phyloP scores from a whole-genome alignment of 768 basidiomycete genomes.

The Hygrophorus pudorinus region DNA sequence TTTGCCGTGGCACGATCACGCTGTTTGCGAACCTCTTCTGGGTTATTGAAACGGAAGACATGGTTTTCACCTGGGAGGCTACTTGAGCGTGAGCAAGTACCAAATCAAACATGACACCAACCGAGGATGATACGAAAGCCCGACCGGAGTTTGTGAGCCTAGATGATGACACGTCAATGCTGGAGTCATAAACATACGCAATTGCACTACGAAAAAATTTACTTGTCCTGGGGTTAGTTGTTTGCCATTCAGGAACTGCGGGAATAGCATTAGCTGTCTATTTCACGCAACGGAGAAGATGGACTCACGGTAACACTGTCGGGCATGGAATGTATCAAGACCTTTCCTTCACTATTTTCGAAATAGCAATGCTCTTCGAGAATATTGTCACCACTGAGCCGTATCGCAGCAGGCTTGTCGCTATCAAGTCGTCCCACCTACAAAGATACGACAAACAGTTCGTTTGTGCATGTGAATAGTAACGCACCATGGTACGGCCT shows the following conservation, averaged over 20 bases:
- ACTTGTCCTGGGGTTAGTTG: constrained; percentile 73
- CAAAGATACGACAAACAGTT: neutral
- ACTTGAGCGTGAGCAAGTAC: constrained; percentile 9
- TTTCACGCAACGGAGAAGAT: constrained; percentile 3
- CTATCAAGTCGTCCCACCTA: constrained; percentile 87
- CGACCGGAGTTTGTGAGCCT: constrained; percentile 80
- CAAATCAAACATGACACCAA: constrained; percentile 24
- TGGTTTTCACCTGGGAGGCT: constrained; percentile 72
- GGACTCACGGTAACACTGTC: constrained; percentile 72
- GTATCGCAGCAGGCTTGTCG: constrained; percentile 74
- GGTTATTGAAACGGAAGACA: constrained; percentile 95
- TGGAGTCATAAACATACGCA: neutral
- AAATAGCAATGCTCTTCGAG: constrained; percentile 89
- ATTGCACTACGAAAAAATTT: constrained; percentile 25
- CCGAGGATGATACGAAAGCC: constrained; percentile 96
- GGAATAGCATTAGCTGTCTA: neutral
- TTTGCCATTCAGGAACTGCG: constrained; percentile 89
- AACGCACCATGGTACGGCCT: constrained; percentile 14
- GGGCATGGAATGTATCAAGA: constrained; percentile 68
- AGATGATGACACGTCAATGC: constrained; percentile 6
- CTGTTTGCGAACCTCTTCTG: constrained; percentile 87
- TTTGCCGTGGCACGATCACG: constrained; percentile 72
- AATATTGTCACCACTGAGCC: constrained; percentile 88
- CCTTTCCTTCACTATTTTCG: constrained; percentile 77
- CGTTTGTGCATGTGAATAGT: neutral